A percentile compares a stretch with the other conserved stretches of the same genome.
Conservation (phyloP, 1,284 basidiomycete genomes). For the Farysia itapuensis region DNA sequence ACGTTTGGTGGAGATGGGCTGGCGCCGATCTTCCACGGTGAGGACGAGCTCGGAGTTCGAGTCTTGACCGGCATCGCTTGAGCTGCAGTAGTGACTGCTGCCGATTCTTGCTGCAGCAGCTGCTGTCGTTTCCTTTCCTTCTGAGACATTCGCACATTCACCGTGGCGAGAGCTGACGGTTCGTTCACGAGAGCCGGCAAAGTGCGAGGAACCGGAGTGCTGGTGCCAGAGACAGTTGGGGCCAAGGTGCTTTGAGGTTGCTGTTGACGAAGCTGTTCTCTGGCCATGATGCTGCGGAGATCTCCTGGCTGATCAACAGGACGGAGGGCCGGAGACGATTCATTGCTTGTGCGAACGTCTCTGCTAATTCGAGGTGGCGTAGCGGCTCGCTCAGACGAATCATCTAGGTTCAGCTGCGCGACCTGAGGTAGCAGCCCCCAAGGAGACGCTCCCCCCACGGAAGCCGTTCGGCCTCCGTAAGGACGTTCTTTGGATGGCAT, state of each 20-base stretch:
- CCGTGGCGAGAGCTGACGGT: slow-evolving; percentile 26
- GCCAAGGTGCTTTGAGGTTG: slow-evolving; percentile 11
- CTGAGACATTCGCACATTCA: slow-evolving; percentile 47
- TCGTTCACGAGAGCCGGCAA: slow-evolving; percentile 11
- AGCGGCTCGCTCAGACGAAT: slow-evolving; percentile 9
- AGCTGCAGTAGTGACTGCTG: slow-evolving; percentile 18
- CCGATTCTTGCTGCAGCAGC: slow-evolving; percentile 14
- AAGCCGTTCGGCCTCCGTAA: background rate
- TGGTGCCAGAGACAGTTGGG: slow-evolving; percentile 27
- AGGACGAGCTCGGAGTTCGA: slow-evolving; percentile 14
- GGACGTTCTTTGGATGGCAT: slow-evolving; percentile 9
- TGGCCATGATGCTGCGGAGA: slow-evolving; percentile 82
- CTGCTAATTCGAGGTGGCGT: slow-evolving; percentile 62
- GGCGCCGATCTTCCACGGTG: slow-evolving; percentile 23
- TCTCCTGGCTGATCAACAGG: slow-evolving; percentile 61
- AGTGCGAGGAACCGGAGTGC: slow-evolving; percentile 16
- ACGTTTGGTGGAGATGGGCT: slow-evolving; percentile 9
- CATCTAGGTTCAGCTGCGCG: slow-evolving; percentile 30
- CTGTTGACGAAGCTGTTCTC: slow-evolving; percentile 33
- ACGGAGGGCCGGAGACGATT: slow-evolving; percentile 11
- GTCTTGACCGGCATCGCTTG: slow-evolving; percentile 2
- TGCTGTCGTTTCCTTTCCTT: slow-evolving; percentile 53
- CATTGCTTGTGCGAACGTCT: too few species aligned
- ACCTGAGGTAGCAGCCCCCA: slow-evolving; percentile 32
- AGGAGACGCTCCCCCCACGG: slow-evolving; percentile 3